Evolutionary conservation across 768 basidiomycete genomes (phyloP).

Genomic region (Hypholoma sublateritium): DNA sequence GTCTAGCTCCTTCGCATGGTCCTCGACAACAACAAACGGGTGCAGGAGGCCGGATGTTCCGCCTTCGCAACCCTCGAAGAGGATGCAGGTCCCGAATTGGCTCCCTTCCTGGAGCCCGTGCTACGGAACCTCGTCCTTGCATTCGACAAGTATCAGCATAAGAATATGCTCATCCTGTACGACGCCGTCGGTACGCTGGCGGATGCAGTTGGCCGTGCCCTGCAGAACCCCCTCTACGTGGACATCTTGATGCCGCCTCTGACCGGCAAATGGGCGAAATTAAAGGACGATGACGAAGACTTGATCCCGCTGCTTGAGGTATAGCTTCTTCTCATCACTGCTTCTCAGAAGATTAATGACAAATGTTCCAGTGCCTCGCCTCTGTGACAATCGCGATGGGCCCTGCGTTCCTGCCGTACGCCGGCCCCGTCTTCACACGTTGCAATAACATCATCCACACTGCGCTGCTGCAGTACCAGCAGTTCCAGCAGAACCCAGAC

Average conservation of each 20-base stretch:
- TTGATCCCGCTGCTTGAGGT: constrained; percentile 96
- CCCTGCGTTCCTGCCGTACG: constrained; percentile 83
- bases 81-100: constrained; percentile 88
- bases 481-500: constrained; percentile 85
- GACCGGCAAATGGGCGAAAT: constrained; percentile 84
- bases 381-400: constrained; percentile 98
- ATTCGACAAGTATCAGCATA: constrained; percentile 98
- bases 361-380: constrained; percentile 75
- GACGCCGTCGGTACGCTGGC: constrained; percentile 99
- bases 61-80: constrained; percentile 99
- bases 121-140: constrained; percentile 93
- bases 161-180: constrained; percentile 97
- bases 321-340: background rate
- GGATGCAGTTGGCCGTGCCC: constrained; percentile 88
- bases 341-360: constrained; percentile 5
- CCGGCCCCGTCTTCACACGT: constrained; percentile 88
- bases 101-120: constrained; percentile 93
- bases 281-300: constrained; percentile 90
- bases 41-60: constrained; percentile 98
- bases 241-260: constrained; percentile 97
- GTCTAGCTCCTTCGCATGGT: constrained; percentile 94
- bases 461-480: constrained; percentile 82
- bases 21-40: constrained; percentile 96
- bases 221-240: constrained; percentile 84
- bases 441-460: constrained; percentile 84